These are phyloP conservation scores for Chaetomiaceae sp. DNA, from an alignment of 2,329 filamentous ascomycete species.

Conservation along the genomic window DNA sequence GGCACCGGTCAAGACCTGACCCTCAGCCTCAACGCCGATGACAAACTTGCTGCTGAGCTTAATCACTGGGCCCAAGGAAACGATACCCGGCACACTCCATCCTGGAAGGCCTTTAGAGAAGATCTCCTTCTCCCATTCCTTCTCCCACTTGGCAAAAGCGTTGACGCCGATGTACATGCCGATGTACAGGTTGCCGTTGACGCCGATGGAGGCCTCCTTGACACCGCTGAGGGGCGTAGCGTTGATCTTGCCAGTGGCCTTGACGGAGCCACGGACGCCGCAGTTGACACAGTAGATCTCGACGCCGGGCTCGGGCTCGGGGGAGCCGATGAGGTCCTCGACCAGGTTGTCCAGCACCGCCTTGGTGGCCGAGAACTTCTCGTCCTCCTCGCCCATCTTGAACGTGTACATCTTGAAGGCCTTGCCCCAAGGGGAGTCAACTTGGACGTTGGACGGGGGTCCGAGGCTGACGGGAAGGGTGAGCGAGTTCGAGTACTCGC, in stretches of 20 bases:
- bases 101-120: slow-evolving; percentile 3
- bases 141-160: slow-evolving; percentile 11
- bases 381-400: slow-evolving; percentile 1
- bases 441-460: background rate
- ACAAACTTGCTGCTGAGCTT: background rate
- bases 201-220: slow-evolving; percentile 4
- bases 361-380: slow-evolving; percentile 1
- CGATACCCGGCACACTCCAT: slow-evolving; percentile 7
- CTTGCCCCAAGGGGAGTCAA: slow-evolving; percentile 9
- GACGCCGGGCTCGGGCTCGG: slow-evolving; percentile 5
- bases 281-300: slow-evolving; percentile 11
- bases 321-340: slow-evolving; percentile 2
- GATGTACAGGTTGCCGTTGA: slow-evolving; percentile 1
- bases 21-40: slow-evolving; percentile 5
- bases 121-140: slow-evolving; percentile 5
- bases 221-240: slow-evolving; percentile 3
- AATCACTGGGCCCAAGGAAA: slow-evolving; percentile 1
- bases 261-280: slow-evolving; percentile 6
- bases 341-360: background rate
- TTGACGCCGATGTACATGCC: slow-evolving; percentile 10
- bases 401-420: slow-evolving; percentile 7
- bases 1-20: slow-evolving; percentile 7
- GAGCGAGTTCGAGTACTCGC: slow-evolving; percentile 6
- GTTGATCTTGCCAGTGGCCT: background rate
- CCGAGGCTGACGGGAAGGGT: background rate